A percentile compares a stretch with the other conserved stretches of the same genome.
These are phyloP conservation scores for Coemansia asiatica DNA, from an alignment of 192 early-diverging fungal genomes.

Conservation along the genomic window DNA sequence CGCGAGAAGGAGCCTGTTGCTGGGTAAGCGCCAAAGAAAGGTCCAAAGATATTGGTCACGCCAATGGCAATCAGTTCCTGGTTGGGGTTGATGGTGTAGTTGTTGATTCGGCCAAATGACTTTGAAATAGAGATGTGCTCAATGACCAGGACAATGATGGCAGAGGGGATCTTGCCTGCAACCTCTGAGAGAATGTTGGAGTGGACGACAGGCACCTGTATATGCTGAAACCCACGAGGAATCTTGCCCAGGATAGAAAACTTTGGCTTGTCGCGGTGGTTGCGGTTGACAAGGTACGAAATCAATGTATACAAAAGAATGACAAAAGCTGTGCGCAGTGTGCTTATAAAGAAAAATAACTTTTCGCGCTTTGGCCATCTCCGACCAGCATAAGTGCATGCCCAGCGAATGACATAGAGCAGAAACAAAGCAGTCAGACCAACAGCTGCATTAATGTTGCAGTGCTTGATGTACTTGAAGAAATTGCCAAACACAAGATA, in stretches of 20 bases:
- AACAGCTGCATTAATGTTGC: slow-evolving; percentile 50
- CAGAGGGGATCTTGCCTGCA: slow-evolving; percentile 59
- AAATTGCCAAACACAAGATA: slow-evolving; percentile 79
- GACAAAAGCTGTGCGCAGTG: slow-evolving; percentile 74
- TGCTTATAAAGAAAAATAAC: slow-evolving; percentile 65
- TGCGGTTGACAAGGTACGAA: slow-evolving; percentile 66
- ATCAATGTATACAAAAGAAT: slow-evolving; percentile 73
- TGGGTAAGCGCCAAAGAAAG: slow-evolving; percentile 86
- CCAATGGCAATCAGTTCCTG: slow-evolving; percentile 92
- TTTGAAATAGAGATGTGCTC: slow-evolving; percentile 91
- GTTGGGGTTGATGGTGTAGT: slow-evolving; percentile 80
- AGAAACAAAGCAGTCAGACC: slow-evolving; percentile 54
- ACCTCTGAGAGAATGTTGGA: slow-evolving; percentile 55
- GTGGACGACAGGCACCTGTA: slow-evolving; percentile 59
- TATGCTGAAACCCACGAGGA: slow-evolving; percentile 70
- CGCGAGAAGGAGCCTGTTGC: slow-evolving; percentile 93
- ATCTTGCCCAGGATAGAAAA: slow-evolving; percentile 70
- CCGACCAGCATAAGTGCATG: slow-evolving; percentile 30
- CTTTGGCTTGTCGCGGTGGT: slow-evolving; percentile 48
- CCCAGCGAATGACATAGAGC: slow-evolving; percentile 48
- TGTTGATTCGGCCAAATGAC: slow-evolving; percentile 81
- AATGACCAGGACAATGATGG: slow-evolving; percentile 76
- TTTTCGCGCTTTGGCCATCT: slow-evolving; percentile 54
- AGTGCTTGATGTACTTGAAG: slow-evolving; percentile 54
- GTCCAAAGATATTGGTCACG: slow-evolving; percentile 79